Evolutionary conservation across 805 yeast species (phyloP), one percentile per base, ranked within the genome.

Genomic region (Saccharomyces kudriavzevii): DNA sequence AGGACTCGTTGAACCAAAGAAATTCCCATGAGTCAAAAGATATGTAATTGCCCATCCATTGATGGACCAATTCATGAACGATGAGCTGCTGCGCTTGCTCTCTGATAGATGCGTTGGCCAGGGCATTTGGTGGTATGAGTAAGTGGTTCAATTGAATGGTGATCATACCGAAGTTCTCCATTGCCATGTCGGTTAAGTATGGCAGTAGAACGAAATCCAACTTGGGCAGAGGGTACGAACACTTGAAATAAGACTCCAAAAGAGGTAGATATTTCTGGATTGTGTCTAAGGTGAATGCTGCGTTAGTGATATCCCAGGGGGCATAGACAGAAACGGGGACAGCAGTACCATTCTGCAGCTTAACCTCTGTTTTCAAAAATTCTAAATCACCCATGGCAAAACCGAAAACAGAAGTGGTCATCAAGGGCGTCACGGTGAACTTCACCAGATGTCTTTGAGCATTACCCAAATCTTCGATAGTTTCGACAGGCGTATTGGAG

Each of bases 131-230:
- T 0, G 77, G 72, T 14, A 76, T 56, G 20, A 79, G 56, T 6
- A 79, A 58, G 58, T 81, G 83, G 48, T 77, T 76, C 50, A 79
- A 76, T 52, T 83, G 77, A 6, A 84, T 74, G 2, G 85, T 79
- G 50, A 87, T 75, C 70, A 85, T 69, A 3, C 89, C 87, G 80
- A 85, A 83, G 65, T 87, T 86, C 65, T 87, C 95, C 83, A 85
- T 87, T 2, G 88, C 95, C 54, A 87, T 87, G 64, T 86, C 92
- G 28, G 82, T 76, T 53, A 87, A 71, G 60, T 82, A 84, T 9
- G 94, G 94, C 8, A 87, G 66, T 0, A 87, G 79, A 3, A 83
- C 79, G 48, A 87, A 69, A 63, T 87, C 94, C 26, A 87, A 68
- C 59, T 87, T 87, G 2, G 74, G 70, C 54, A 84, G 68, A 1